Conservation (phyloP, 768 basidiomycete species). For the Lentinula boryana region DNA sequence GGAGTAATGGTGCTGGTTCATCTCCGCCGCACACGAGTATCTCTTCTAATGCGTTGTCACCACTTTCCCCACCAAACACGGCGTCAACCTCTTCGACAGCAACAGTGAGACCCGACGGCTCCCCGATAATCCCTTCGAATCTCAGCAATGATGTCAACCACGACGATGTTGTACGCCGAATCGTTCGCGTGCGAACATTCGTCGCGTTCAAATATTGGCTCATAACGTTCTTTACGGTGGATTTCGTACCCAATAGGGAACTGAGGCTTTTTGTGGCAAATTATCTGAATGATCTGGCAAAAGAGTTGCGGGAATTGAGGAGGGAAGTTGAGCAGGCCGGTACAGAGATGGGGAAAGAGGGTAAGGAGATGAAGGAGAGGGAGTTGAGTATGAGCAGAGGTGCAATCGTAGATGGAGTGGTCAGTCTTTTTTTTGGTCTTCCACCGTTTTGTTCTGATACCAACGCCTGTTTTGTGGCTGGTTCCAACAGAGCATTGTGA, state of each 20-base stretch:
- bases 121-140: background rate
- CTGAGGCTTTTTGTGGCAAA: slow-evolving; percentile 65
- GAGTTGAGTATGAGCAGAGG: slow-evolving; percentile 1
- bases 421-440: slow-evolving; percentile 29
- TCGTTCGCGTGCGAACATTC: slow-evolving; percentile 85
- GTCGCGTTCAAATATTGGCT: slow-evolving; percentile 90
- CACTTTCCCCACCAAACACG: background rate
- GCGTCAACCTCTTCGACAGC: background rate
- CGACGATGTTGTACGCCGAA: slow-evolving; percentile 67
- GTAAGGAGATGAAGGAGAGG: background rate
- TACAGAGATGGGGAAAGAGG: background rate
- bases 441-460: background rate
- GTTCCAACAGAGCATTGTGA: slow-evolving; percentile 60
- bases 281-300: slow-evolving; percentile 76
- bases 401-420: slow-evolving; percentile 56
- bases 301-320: slow-evolving; percentile 53
- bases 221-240: slow-evolving; percentile 83
- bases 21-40: background rate
- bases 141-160: slow-evolving; percentile 16
- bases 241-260: slow-evolving; percentile 79
- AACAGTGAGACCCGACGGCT: background rate
- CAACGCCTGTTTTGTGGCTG: background rate
- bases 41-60: background rate
- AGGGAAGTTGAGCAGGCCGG: background rate
- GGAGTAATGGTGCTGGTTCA: slow-evolving; percentile 15